Conservation (phyloP, 805 yeast species). For the Metschnikowia kunwiensis region DNA sequence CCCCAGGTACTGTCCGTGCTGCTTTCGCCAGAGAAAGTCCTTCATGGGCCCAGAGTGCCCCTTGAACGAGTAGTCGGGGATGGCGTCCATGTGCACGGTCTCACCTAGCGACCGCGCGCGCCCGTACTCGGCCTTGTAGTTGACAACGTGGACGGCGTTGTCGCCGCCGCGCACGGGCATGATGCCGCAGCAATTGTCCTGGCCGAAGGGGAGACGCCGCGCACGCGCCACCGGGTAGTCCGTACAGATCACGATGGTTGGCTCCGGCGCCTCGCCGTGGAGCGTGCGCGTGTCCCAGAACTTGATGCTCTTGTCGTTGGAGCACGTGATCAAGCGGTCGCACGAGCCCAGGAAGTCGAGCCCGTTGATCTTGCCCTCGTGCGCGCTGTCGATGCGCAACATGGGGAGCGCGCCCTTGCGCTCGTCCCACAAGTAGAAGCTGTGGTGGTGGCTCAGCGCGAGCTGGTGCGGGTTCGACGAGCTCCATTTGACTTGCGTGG, state of each 20-base stretch:
- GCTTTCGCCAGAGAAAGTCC: slow-evolving; percentile 83
- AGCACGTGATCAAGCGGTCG: slow-evolving; percentile 69
- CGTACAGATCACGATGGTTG: slow-evolving; percentile 60
- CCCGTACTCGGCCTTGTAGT: slow-evolving; percentile 38
- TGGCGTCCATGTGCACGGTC: slow-evolving; percentile 24
- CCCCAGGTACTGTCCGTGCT: slow-evolving; percentile 40
- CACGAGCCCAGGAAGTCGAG: slow-evolving; percentile 70
- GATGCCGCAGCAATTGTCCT: slow-evolving; percentile 67
- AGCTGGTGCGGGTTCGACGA: slow-evolving; percentile 67
- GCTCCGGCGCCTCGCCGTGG: slow-evolving; percentile 21
- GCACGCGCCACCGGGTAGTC: slow-evolving; percentile 89
- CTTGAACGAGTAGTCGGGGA: slow-evolving; percentile 48
- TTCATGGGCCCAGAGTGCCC: slow-evolving; percentile 85
- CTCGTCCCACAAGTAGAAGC: slow-evolving; percentile 82
- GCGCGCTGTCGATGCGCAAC: slow-evolving; percentile 61
- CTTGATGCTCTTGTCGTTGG: slow-evolving; percentile 79
- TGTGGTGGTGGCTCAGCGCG: slow-evolving; percentile 83
- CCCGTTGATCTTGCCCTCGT: slow-evolving; percentile 84
- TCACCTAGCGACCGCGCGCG: slow-evolving; percentile 24
- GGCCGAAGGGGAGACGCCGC: slow-evolving; percentile 84
- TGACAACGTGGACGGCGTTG: slow-evolving; percentile 56
- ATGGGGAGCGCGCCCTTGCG: slow-evolving; percentile 80
- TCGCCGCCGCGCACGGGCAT: slow-evolving; percentile 90
- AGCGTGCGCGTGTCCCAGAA: slow-evolving; percentile 14
- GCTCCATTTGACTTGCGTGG: slow-evolving; percentile 95